These are phyloP conservation scores for Saraca asoca DNA, from an alignment of 331 rosid species.

Conservation along the genomic window DNA sequence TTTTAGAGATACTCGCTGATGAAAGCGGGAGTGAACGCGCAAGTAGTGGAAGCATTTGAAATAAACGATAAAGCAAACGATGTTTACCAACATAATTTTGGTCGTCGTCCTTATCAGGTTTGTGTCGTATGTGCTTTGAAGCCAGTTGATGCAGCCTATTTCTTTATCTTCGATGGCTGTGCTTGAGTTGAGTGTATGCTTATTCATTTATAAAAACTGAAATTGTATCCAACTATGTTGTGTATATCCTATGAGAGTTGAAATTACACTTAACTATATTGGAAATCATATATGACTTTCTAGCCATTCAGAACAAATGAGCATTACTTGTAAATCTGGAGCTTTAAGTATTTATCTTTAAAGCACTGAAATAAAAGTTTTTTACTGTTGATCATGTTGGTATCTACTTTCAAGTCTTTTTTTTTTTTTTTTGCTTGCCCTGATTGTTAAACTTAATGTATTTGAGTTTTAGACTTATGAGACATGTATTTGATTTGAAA, in stretches of 20 bases:
- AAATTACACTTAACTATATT: neutral
- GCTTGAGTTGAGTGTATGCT: neutral
- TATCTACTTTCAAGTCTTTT: neutral
- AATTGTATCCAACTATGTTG: neutral
- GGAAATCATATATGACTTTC: neutral
- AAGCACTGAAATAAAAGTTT: neutral
- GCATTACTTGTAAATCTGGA: neutral
- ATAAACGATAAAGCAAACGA: constrained; percentile 91
- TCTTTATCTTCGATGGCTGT: neutral
- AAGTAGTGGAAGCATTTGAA: constrained; percentile 84
- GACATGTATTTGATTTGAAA: neutral
- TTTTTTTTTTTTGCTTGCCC: constrained; percentile 4
- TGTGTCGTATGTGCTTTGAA: neutral
- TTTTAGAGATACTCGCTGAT: constrained; percentile 72
- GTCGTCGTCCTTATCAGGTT: constrained; percentile 90
- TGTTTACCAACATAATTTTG: constrained; percentile 77
- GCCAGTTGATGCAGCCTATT: neutral
- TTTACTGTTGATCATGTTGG: neutral
- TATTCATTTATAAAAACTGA: neutral
- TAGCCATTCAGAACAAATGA: neutral
- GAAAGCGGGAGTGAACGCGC: constrained; percentile 61
- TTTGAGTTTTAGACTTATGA: constrained; percentile 16
- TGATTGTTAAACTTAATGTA: constrained; percentile 1
- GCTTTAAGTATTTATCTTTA: neutral
- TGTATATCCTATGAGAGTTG: neutral